Percentiles rank a stretch among this genome's conserved stretches.
Conservation (phyloP, 2,329 filamentous ascomycete species). For the Ascochyta pisi region DNA sequence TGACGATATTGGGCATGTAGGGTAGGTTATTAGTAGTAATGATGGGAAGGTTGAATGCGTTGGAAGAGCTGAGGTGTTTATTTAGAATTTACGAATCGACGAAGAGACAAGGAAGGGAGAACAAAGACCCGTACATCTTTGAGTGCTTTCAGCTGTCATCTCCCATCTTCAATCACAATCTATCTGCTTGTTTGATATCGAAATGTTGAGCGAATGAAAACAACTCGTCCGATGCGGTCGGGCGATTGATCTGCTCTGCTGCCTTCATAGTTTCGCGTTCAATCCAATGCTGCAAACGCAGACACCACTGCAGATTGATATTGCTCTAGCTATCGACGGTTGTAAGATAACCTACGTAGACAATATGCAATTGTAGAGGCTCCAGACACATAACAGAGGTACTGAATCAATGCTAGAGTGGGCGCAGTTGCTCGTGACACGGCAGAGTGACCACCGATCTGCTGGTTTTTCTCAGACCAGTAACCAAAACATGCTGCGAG, state of each 20-base stretch:
- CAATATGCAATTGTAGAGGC: not conserved
- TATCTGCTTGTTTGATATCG: slow-evolving; percentile 7
- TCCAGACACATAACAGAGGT: not conserved
- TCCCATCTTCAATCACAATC: not conserved
- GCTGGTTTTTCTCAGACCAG: not conserved
- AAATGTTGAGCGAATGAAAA: not conserved
- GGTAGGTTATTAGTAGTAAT: slow-evolving; percentile 28
- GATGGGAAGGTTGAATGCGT: not conserved
- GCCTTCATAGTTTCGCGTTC: not conserved
- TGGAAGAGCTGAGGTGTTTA: not conserved
- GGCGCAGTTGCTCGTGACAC: not conserved
- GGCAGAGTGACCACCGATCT: not conserved
- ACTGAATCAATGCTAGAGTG: not conserved
- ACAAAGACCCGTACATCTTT: not conserved
- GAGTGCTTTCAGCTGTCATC: not conserved
- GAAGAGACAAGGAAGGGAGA: not conserved
- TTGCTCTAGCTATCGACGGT: not conserved
- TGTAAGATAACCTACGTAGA: not conserved
- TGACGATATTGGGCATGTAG: slow-evolving; percentile 58
- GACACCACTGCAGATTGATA: slow-evolving; percentile 3
- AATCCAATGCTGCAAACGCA: slow-evolving; percentile 5
- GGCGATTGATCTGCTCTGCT: not conserved
- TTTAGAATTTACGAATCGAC: not conserved
- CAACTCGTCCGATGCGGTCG: not conserved
- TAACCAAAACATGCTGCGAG: not conserved